These are phyloP conservation scores for Lichtheimia corymbifera DNA, from an alignment of 371 early-diverging fungal genomes.

Conservation along the genomic window DNA sequence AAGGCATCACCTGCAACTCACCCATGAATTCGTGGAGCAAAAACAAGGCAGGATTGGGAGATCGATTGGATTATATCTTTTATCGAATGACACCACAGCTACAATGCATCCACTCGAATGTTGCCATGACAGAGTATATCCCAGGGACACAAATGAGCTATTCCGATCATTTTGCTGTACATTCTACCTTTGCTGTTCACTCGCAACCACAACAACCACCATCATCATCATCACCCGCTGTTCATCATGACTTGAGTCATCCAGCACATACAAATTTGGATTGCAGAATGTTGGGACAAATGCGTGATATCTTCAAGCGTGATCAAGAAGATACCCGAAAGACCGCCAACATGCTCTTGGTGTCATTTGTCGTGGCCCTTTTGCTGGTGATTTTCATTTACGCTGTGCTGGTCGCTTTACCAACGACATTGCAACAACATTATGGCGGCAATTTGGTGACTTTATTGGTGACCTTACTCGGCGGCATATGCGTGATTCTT, in stretches of 20 bases:
- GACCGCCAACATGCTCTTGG: conserved; percentile 20
- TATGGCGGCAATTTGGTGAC: conserved; percentile 1
- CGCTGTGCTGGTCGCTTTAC: conserved; percentile 13
- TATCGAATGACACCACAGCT: conserved; percentile 44
- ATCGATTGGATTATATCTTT: conserved; percentile 64
- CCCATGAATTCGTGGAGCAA: conserved; percentile 58
- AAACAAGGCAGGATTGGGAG: conserved; percentile 43
- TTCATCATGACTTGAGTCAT: conserved; percentile 7
- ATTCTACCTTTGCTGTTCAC: conserved; percentile 40
- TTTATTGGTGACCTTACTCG: conserved; percentile 13
- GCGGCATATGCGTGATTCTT: conserved; percentile 18
- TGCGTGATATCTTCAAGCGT: conserved; percentile 16
- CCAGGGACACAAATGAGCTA: conserved; percentile 41
- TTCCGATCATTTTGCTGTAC: conserved; percentile 65
- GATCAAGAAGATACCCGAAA: conserved; percentile 19
- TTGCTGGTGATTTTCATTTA: conserved; percentile 20
- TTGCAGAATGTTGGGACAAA: conserved; percentile 13
- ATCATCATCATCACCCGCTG: not conserved
- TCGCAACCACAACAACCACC: not conserved
- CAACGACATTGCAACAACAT: conserved; percentile 1
- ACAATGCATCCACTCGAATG: conserved; percentile 36
- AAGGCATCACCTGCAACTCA: conserved; percentile 62
- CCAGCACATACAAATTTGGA: conserved; percentile 24
- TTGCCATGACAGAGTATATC: conserved; percentile 46
- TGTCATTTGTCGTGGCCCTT: conserved; percentile 10